Evolutionary conservation across 805 yeast genomes (phyloP).

Genomic region (Alloascoidea africana): DNA sequence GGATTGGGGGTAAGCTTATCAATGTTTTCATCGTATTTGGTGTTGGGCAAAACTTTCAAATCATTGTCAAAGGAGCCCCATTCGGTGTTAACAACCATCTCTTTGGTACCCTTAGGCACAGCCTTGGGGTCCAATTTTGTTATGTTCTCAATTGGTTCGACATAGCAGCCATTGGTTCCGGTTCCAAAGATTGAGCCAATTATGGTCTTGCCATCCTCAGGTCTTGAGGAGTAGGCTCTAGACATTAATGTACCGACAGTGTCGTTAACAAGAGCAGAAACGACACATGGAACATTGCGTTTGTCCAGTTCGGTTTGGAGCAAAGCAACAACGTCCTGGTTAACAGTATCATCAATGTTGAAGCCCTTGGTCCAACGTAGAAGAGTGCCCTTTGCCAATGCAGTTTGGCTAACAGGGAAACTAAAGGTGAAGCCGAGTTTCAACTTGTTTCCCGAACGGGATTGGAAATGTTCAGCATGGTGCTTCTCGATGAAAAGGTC

Average conservation of each 20-base stretch:
- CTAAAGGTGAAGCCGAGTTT: constrained; percentile 89
- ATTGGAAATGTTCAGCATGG: constrained; percentile 34
- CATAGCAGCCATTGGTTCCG: constrained; percentile 94
- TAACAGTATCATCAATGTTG: constrained; percentile 72
- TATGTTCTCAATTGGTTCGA: constrained; percentile 61
- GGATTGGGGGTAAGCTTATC: constrained; percentile 66
- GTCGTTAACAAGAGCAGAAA: constrained; percentile 88
- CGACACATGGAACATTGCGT: constrained; percentile 36
- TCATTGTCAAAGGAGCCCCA: constrained; percentile 97
- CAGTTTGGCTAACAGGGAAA: constrained; percentile 82
- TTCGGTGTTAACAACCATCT: constrained; percentile 87
- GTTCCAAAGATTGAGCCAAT: constrained; percentile 93
- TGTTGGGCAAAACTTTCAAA: constrained; percentile 56
- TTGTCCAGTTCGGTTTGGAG: constrained; percentile 57
- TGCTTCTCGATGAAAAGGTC: constrained; percentile 48
- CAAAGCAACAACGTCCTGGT: constrained; percentile 61
- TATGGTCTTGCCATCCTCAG: constrained; percentile 55
- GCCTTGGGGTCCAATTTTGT: constrained; percentile 46
- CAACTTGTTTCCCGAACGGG: constrained; percentile 18
- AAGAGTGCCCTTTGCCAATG: constrained; percentile 62
- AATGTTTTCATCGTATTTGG: constrained; percentile 59
- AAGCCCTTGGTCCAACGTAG: constrained; percentile 97
- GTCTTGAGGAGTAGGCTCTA: constrained; percentile 63
- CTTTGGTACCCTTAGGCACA: constrained; percentile 6
- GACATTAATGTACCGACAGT: constrained; percentile 90